phyloP scores from a whole-genome alignment of 768 basidiomycete species.

The Sporobolomyces pararoseus region DNA sequence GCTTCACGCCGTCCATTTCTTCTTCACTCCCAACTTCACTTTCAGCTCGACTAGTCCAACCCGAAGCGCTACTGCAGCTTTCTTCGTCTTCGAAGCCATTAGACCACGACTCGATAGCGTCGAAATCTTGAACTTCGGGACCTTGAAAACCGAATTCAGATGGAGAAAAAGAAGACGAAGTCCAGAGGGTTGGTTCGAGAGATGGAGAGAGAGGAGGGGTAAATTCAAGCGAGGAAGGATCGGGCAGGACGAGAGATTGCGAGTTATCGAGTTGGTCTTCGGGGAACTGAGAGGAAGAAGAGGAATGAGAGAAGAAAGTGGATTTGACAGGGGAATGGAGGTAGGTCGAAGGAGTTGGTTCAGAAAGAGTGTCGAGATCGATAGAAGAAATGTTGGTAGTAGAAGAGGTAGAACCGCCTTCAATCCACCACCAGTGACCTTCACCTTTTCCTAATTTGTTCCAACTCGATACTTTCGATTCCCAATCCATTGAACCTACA shows the following conservation, averaged over 20 bases:
- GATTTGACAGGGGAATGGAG: background rate
- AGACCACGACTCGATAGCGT: conserved; percentile 1
- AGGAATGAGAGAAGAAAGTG: background rate
- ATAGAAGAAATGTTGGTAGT: background rate
- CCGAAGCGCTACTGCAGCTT: too few species aligned
- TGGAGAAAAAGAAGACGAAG: background rate
- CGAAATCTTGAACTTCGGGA: background rate
- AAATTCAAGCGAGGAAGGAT: conserved; percentile 17
- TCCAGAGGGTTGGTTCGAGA: conserved; percentile 1
- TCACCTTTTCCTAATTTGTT: conserved; percentile 1
- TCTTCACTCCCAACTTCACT: background rate
- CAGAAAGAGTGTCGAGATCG: conserved; percentile 1
- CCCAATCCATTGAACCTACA: background rate
- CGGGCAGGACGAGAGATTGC: conserved; percentile 27
- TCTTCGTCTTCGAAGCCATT: background rate
- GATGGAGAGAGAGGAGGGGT: conserved; percentile 13
- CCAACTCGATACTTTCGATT: conserved; percentile 20
- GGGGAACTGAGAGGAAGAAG: background rate
- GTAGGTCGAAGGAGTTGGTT: background rate
- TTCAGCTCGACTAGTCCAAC: too few species aligned
- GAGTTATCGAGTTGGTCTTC: background rate
- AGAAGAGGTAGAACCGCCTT: background rate
- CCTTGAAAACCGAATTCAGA: background rate
- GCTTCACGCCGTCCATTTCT: conserved; percentile 19
- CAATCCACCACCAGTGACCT: conserved; percentile 28